A percentile compares a stretch with the other conserved stretches of the same genome.
These are phyloP conservation scores for Silene latifolia DNA, from an alignment of 148 eudicot genomes.

Conservation along the genomic window DNA sequence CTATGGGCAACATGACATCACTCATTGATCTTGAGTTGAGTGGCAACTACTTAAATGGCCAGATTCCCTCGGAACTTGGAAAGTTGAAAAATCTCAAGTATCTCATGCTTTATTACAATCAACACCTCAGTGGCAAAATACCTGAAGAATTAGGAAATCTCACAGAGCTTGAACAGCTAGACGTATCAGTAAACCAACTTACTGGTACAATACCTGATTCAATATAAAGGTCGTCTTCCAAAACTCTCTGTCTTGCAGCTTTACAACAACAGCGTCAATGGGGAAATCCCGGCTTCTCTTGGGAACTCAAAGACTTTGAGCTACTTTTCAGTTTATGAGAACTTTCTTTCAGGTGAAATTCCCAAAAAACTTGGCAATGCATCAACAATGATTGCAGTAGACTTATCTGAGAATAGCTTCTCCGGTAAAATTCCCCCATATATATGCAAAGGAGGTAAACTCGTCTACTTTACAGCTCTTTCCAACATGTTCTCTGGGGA, in stretches of 20 bases:
- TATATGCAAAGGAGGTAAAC: conserved; percentile 58
- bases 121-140: conserved; percentile 47
- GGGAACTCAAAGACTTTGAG: conserved; percentile 51
- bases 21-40: conserved; percentile 75
- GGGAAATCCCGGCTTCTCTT: conserved; percentile 47
- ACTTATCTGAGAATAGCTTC: conserved; percentile 65
- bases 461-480: conserved; percentile 56
- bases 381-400: conserved; percentile 45
- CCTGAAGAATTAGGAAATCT: conserved; percentile 80
- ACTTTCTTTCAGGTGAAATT: conserved; percentile 60
- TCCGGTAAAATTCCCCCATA: conserved; percentile 54
- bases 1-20: conserved; percentile 70
- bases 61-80: conserved; percentile 61
- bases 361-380: conserved; percentile 63
- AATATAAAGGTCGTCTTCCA: conserved; percentile 56
- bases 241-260: conserved; percentile 57
- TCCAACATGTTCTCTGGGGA: conserved; percentile 54
- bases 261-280: conserved; percentile 73
- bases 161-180: conserved; percentile 53
- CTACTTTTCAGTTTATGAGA: conserved; percentile 61
- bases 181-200: conserved; percentile 68
- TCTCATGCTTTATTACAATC: conserved; percentile 77
- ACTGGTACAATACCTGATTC: conserved; percentile 56
- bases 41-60: conserved; percentile 57
- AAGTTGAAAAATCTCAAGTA: conserved; percentile 44